These are phyloP conservation scores for Bonnemaisonia californica DNA, from an alignment of 31 red algal genomes.

Conservation along the genomic window DNA sequence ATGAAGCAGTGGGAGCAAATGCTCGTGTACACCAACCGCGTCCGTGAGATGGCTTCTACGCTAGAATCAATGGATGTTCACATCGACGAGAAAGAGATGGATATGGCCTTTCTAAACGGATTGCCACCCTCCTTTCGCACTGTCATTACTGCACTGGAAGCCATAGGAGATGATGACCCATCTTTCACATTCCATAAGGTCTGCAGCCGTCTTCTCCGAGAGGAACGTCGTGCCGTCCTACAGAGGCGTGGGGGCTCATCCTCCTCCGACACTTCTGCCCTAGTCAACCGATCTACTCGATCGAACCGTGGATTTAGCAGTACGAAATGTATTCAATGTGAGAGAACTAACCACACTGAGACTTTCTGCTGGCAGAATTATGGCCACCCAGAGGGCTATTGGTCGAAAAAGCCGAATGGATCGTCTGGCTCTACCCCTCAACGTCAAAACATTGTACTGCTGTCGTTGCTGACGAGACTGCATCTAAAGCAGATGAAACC, in stretches of 20 bases:
- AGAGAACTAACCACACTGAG: too few species aligned
- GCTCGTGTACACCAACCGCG: not conserved
- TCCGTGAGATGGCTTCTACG: not conserved
- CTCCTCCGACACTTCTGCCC: not conserved
- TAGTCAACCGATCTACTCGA: too few species aligned
- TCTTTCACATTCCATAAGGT: slow-evolving; percentile 1
- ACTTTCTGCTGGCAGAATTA: too few species aligned
- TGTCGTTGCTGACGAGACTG: too few species aligned
- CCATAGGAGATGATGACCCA: not conserved
- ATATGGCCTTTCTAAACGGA: slow-evolving; percentile 14
- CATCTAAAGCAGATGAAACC: too few species aligned
- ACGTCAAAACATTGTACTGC: too few species aligned
- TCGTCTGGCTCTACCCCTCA: too few species aligned
- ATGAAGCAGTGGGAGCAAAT: not conserved
- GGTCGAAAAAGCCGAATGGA: too few species aligned
- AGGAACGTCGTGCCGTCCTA: not conserved
- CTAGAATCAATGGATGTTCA: slow-evolving; percentile 7
- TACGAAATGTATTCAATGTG: too few species aligned
- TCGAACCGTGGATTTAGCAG: too few species aligned
- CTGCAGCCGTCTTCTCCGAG: slow-evolving; percentile 8
- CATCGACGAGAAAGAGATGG: slow-evolving; percentile 12
- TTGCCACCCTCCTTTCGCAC: slow-evolving; percentile 1
- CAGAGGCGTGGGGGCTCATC: not conserved
- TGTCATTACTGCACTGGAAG: slow-evolving; percentile 19
- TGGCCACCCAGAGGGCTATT: too few species aligned